Evolutionary conservation across 2,329 filamentous ascomycete genomes (phyloP), one percentile per base, ranked within the genome.

Genomic region (Hypoxylon sp.): DNA sequence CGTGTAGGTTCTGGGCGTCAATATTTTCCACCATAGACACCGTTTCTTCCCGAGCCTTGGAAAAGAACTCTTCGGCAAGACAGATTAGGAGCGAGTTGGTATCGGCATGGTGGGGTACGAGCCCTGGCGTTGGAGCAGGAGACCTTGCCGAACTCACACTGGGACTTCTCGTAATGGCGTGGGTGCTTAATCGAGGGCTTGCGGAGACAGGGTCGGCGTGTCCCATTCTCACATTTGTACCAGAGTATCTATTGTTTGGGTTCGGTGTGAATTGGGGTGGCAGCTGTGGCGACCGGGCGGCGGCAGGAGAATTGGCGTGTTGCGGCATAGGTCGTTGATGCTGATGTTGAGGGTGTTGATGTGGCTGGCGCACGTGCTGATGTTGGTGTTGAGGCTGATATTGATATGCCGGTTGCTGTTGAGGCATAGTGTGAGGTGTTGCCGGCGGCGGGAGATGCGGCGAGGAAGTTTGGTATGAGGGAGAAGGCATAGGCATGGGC

Each of bases 41-140:
- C 1, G 85, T 85, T 64, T 88, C 83, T 1, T 79, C 79, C 66
- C 90, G 88, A 15, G 92, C 92, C 58, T 89, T 89, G 27, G 82
- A 81, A 57, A 94, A 88, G 73, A 92, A 93, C 71, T 95, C 92
- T 73, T 95, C 92, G 2, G 92, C 91, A 13, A 93, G 84, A n/a
- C 87, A 87, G 6, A 93, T 82, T 63, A 94, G 82, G 7, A 94
- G 81, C 1, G 89, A 82, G 2, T 87, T 81, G 0, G 84, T 85
- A 62, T 88, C 87, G 7, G 83, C 77, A 55, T 76, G 74, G 56
- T 78, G 81, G 21, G 86, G 82, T 65, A 87, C 79, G 13, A 83
- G 78, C 13, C 76, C 82, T 54, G 62, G 77, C 29, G 70, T 74
- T 5, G 71, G 74, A 29, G 76, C 74, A 19, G 76, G 77, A 15